Conservation (phyloP, 495 filamentous ascomycete species). For the Penicillium argentinense region DNA sequence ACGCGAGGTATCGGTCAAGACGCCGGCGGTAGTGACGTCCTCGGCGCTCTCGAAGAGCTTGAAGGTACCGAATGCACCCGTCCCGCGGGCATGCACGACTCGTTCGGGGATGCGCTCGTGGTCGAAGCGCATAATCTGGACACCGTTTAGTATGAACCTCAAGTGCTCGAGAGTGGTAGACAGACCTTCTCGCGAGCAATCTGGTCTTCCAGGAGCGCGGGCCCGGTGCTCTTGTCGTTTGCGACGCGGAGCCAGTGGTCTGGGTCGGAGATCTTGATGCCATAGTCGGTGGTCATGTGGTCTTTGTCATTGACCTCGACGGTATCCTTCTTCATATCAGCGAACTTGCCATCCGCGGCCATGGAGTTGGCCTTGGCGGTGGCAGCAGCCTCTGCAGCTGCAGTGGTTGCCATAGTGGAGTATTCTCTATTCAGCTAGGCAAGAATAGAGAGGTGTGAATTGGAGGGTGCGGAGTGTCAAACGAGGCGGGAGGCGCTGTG, state of each 20-base stretch:
- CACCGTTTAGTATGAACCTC: background rate
- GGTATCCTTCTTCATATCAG: slow-evolving; percentile 35
- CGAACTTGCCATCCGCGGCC: slow-evolving; percentile 22
- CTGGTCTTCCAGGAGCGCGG: slow-evolving; percentile 77
- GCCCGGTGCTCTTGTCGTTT: slow-evolving; percentile 62
- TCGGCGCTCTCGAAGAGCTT: slow-evolving; percentile 66
- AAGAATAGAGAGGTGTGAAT: no score
- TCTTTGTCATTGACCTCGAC: slow-evolving; percentile 35
- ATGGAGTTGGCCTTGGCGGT: slow-evolving; percentile 4
- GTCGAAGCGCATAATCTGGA: slow-evolving; percentile 75
- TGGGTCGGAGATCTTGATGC: slow-evolving; percentile 68
- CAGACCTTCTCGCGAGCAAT: slow-evolving; percentile 74
- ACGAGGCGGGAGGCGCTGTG: no score
- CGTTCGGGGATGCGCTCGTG: slow-evolving; percentile 88
- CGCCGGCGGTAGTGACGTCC: slow-evolving; percentile 68
- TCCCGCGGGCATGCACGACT: slow-evolving; percentile 84
- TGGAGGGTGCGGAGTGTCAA: no score
- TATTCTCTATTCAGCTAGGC: background rate
- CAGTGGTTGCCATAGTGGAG: slow-evolving; percentile 11
- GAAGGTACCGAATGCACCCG: slow-evolving; percentile 83
- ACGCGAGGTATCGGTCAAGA: slow-evolving; percentile 78
- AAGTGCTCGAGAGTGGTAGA: background rate
- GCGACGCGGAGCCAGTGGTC: slow-evolving; percentile 78
- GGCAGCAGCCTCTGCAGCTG: background rate
- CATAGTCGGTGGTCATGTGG: slow-evolving; percentile 73